Evolutionary conservation across 495 filamentous ascomycete genomes (phyloP).

Genomic region (Endocarpon pusillum): DNA sequence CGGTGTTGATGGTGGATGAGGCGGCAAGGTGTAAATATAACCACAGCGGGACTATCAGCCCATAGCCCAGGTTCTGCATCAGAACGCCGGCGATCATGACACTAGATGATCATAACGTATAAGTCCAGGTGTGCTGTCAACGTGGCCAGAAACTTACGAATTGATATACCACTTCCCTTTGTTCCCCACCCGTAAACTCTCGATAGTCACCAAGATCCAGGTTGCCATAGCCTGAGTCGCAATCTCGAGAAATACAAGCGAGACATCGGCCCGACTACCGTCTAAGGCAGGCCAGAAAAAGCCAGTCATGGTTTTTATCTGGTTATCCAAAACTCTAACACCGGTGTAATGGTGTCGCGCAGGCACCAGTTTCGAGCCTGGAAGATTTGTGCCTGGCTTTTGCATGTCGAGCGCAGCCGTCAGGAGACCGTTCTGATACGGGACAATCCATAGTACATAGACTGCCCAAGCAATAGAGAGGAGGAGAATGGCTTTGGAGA

Average conservation of each 20-base stretch:
- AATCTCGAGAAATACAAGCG: conserved; percentile 31
- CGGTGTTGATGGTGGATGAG: conserved; percentile 30
- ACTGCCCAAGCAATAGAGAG: background rate
- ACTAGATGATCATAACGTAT: conserved; percentile 11
- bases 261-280: conserved; percentile 25
- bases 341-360: conserved; percentile 34
- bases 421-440: background rate
- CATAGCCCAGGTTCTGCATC: conserved; percentile 36
- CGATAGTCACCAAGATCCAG: conserved; percentile 38
- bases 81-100: conserved; percentile 32
- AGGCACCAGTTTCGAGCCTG: conserved; percentile 7
- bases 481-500: background rate
- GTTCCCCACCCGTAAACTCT: conserved; percentile 39
- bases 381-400: background rate
- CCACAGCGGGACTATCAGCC: conserved; percentile 35
- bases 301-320: conserved; percentile 27
- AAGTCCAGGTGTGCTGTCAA: conserved; percentile 1
- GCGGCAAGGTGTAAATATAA: conserved; percentile 33
- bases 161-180: conserved; percentile 30
- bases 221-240: conserved; percentile 36
- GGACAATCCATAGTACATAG: background rate
- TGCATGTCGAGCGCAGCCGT: background rate
- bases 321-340: conserved; percentile 26
- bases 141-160: conserved; percentile 24
- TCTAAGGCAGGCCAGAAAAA: conserved; percentile 42